Percentiles rank a stretch among this genome's conserved stretches.
phyloP scores from a whole-genome alignment of 805 yeast species.

The Wickerhamiella domercqiae region DNA sequence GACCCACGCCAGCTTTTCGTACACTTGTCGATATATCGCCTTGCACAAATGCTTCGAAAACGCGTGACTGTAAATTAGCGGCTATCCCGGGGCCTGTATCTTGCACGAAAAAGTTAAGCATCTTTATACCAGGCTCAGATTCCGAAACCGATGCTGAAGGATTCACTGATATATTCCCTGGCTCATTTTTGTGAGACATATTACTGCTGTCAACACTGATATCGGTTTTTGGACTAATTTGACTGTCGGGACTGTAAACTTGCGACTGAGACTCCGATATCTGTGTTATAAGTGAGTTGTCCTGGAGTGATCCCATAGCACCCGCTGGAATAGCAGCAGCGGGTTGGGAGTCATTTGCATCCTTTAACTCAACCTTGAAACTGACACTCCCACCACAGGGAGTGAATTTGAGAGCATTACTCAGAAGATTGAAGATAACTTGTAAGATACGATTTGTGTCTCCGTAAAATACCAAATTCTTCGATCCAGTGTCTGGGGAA shows the following conservation, averaged over 20 bases:
- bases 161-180: not conserved
- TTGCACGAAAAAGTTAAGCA: constrained; percentile 49
- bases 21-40: constrained; percentile 89
- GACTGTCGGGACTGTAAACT: constrained; percentile 1
- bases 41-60: constrained; percentile 92
- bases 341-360: not conserved
- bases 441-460: constrained; percentile 85
- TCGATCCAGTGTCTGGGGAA: constrained; percentile 24
- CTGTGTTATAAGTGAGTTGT: too few species aligned
- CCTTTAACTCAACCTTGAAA: constrained; percentile 24
- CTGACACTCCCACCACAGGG: constrained; percentile 74
- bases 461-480: constrained; percentile 50
- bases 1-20: constrained; percentile 90
- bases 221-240: constrained; percentile 19
- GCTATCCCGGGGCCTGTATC: constrained; percentile 96
- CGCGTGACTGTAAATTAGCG: constrained; percentile 59
- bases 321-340: not conserved
- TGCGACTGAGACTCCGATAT: too few species aligned
- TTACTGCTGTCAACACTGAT: too few species aligned
- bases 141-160: not conserved
- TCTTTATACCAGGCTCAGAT: not conserved
- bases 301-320: not conserved
- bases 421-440: constrained; percentile 80
- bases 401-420: constrained; percentile 83
- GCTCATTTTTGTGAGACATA: not conserved